phyloP scores from a whole-genome alignment of 371 early-diverging fungal genomes.

The Mucor velutinosus region DNA sequence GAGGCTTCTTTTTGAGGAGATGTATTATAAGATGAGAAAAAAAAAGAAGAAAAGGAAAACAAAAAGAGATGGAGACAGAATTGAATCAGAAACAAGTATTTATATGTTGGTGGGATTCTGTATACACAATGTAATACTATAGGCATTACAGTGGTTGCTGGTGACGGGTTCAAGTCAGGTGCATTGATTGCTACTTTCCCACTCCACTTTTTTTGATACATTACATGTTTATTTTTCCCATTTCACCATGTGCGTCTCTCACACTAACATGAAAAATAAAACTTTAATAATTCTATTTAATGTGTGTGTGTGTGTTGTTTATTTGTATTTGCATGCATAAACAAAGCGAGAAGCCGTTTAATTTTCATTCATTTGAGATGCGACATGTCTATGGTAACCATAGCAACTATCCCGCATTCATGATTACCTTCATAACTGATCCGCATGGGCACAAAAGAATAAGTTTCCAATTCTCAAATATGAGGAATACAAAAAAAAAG shows the following conservation, averaged over 20 bases:
- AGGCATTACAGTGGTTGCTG: background rate
- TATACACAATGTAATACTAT: background rate
- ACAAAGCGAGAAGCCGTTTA: background rate
- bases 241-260: slow-evolving; percentile 29
- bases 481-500: background rate
- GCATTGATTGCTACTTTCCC: slow-evolving; percentile 9
- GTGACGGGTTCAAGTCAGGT: slow-evolving; percentile 20
- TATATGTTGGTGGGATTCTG: background rate
- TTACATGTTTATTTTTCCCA: slow-evolving; percentile 2
- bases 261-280: slow-evolving; percentile 12
- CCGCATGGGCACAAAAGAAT: too few relatives aligned
- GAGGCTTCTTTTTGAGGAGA: too few relatives aligned
- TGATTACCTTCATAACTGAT: too few relatives aligned
- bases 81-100: background rate
- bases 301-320: background rate
- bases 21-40: background rate
- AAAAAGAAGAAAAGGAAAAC: slow-evolving; percentile 1
- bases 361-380: background rate
- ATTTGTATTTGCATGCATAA: background rate
- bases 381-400: background rate
- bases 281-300: background rate
- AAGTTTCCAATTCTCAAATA: background rate
- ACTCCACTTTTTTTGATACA: slow-evolving; percentile 6
- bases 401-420: background rate
- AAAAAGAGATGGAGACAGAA: slow-evolving; percentile 6